Evolutionary conservation across 257 asterid species (phyloP), one percentile per base, ranked within the genome.

Genomic region (Cordia subcordata): DNA sequence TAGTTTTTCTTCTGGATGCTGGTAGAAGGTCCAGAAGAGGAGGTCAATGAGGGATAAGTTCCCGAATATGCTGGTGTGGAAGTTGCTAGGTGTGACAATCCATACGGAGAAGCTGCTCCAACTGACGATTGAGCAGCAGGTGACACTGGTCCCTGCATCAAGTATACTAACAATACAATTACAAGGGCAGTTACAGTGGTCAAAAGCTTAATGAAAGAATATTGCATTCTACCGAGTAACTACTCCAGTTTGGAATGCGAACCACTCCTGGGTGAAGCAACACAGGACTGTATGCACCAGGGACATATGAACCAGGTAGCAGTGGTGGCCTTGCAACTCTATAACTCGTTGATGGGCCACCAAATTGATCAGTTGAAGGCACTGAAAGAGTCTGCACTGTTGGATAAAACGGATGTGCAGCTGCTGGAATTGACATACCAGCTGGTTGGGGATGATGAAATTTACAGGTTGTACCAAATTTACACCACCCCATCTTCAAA

Each of bases 401-500:
- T 60, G 91, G 92, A 89, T 86, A 89, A 86, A 82, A 80, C 64
- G 95, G 87, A 72, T 79, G 94, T 75, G 92, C 94, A 82, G 95
- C 55, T 61, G 81, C 85, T 22, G 94, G 81, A 53, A 75, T 71
- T 53, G 87, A 67, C 46, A 79, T 22, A 47, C 88, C 84, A 73
- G 90, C 78, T 67, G 85, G 77, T 65, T 80, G 86, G 76, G 96
- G 94, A 71, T 90, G 97, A 80, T 90, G 79, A 68, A 79, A 90
- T 90, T 87, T 90, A 87, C 97, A 90, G 10, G 94, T 76, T 62
- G 73, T 59, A 72, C 94, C 97, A 61, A 84, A 90, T 70, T 90
- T 90, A 87, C 97, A 90, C 72, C 76, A 92, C 90, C 94, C 96
- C 88, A 83, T 81, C 79, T 82, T 83, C 87, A 87, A 81, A 85